A percentile compares a stretch with the other conserved stretches of the same genome.
These are phyloP conservation scores for Nakazawaea pomicola DNA, from an alignment of 805 yeast species.

Conservation along the genomic window DNA sequence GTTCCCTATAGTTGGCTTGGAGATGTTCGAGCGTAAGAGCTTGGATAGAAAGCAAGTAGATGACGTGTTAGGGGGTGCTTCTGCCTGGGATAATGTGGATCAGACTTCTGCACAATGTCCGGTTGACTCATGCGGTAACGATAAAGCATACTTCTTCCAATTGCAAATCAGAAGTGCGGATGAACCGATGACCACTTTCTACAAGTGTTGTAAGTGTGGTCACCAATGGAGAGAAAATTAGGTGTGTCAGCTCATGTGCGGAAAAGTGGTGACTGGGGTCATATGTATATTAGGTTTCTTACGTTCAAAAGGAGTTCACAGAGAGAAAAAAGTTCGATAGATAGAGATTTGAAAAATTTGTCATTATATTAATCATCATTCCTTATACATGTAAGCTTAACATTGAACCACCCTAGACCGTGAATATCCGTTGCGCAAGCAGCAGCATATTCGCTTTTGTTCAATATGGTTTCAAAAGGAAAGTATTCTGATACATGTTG, in stretches of 20 bases:
- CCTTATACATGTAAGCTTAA: conserved; percentile 3
- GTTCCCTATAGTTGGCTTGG: conserved; percentile 79
- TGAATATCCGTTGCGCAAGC: not conserved
- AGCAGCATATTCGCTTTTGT: too few species aligned
- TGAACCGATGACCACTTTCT: conserved; percentile 99
- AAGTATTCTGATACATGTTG: too few species aligned
- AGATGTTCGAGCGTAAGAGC: conserved; percentile 78
- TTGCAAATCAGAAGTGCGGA: conserved; percentile 96
- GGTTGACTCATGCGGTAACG: conserved; percentile 75
- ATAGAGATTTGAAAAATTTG: too few species aligned
- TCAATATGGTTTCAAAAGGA: too few species aligned
- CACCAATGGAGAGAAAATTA: conserved; percentile 96
- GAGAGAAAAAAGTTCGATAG: too few species aligned
- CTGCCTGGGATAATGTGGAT: conserved; percentile 98
- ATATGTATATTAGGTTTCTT: not conserved
- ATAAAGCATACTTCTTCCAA: conserved; percentile 94
- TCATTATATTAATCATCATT: too few species aligned
- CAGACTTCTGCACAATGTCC: conserved; percentile 95
- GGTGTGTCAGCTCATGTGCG: not conserved
- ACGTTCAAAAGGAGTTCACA: too few species aligned
- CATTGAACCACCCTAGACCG: conserved; percentile 9
- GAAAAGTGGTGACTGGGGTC: not conserved
- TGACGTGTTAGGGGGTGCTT: conserved; percentile 94
- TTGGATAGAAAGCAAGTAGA: conserved; percentile 88
- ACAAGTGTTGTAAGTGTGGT: conserved; percentile 89